Evolutionary conservation across 495 filamentous ascomycete species (phyloP).

Genomic region (Elasticomyces elasticus): DNA sequence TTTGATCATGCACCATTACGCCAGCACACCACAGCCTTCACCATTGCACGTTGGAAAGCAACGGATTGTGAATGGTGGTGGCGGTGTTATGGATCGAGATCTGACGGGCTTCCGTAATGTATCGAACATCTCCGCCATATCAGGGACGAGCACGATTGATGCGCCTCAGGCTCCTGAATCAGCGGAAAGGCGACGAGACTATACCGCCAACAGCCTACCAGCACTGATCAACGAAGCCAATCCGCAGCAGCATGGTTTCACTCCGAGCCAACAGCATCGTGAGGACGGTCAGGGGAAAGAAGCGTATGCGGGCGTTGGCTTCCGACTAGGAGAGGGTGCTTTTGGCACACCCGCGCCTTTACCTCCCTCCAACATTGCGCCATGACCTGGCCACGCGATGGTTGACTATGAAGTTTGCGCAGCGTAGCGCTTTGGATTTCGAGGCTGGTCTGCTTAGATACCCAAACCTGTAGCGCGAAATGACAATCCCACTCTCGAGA

Average conservation of each 20-base stretch:
- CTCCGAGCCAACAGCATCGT: constrained; percentile 10
- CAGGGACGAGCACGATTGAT: constrained; percentile 21
- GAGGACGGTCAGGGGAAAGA: constrained; percentile 1
- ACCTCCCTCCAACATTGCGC: background rate
- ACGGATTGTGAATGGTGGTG: background rate
- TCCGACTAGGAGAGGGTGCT: constrained; percentile 6
- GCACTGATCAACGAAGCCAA: background rate
- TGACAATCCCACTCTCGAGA: too few species aligned
- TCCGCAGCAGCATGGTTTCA: constrained; percentile 3
- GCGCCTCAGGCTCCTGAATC: background rate
- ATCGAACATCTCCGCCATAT: constrained; percentile 11
- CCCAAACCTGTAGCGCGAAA: too few species aligned
- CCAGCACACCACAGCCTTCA: background rate
- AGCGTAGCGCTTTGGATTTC: too few species aligned
- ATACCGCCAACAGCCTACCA: background rate
- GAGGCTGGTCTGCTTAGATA: too few species aligned
- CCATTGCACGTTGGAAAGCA: constrained; percentile 5
- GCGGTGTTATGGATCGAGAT: background rate
- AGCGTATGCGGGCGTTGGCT: background rate
- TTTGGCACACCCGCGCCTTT: constrained; percentile 13
- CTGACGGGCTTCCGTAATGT: constrained; percentile 10
- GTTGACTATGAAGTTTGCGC: too few species aligned
- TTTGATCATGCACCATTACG: background rate
- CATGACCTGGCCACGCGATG: too few species aligned
- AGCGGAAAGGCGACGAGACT: background rate